A percentile compares a stretch with the other conserved stretches of the same genome.
These are phyloP conservation scores for Collybia mongolica DNA, from an alignment of 768 basidiomycete species.

Conservation along the genomic window DNA sequence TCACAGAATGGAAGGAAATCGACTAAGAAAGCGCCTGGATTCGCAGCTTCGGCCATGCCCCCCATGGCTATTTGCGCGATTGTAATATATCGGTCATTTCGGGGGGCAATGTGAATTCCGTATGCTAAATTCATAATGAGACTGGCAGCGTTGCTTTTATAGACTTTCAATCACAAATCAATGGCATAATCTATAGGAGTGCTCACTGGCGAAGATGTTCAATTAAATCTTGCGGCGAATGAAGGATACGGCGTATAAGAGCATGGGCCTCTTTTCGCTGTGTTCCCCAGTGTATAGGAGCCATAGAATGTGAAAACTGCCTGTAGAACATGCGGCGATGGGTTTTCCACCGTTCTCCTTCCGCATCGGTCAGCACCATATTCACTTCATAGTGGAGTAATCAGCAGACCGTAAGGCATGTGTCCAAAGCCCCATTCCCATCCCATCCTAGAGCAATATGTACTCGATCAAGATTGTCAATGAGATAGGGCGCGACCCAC, in stretches of 20 bases:
- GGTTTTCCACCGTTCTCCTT: slow-evolving; percentile 50
- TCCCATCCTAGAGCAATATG: slow-evolving; percentile 21
- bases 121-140: slow-evolving; percentile 55
- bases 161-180: not conserved
- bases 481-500: slow-evolving; percentile 23
- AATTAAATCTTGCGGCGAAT: slow-evolving; percentile 40
- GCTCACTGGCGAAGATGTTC: slow-evolving; percentile 51
- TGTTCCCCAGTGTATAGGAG: slow-evolving; percentile 40
- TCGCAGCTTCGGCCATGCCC: slow-evolving; percentile 47
- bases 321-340: slow-evolving; percentile 54
- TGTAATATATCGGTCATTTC: slow-evolving; percentile 45
- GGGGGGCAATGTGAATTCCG: slow-evolving; percentile 42
- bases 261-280: slow-evolving; percentile 44
- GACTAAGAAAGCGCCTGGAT: slow-evolving; percentile 54
- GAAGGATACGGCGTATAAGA: slow-evolving; percentile 42
- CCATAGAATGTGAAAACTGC: slow-evolving; percentile 45
- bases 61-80: slow-evolving; percentile 52
- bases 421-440: slow-evolving; percentile 56
- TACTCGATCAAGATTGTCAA: not conserved
- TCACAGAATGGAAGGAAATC: slow-evolving; percentile 42
- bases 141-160: slow-evolving; percentile 44
- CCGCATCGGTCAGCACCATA: not conserved
- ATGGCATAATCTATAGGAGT: not conserved
- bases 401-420: slow-evolving; percentile 45
- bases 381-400: not conserved